phyloP scores from a whole-genome alignment of 176 grass and related monocot species.

The Chrysopogon serrulatus region DNA sequence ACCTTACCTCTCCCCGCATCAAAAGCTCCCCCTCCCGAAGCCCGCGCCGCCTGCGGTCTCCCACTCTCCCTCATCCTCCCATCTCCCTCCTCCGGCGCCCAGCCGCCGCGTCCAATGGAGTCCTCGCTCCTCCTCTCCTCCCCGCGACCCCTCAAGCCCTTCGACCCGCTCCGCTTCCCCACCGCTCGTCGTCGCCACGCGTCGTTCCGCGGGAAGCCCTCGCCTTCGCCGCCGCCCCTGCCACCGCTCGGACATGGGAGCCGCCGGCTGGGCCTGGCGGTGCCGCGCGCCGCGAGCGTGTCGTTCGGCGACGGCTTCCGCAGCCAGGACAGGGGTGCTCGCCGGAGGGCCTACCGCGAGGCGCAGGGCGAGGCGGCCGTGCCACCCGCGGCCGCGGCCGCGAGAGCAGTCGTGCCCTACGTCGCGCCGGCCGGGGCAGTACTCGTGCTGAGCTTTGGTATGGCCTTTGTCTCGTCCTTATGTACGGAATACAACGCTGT shows the following conservation, averaged over 20 bases:
- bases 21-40: not conserved
- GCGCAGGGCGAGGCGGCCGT: constrained; percentile 42
- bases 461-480: not conserved
- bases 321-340: constrained; percentile 27
- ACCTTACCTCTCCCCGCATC: not conserved
- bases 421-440: constrained; percentile 47
- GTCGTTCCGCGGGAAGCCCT: not conserved
- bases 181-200: constrained; percentile 1
- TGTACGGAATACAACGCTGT: not conserved
- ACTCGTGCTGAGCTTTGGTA: constrained; percentile 73
- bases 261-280: not conserved
- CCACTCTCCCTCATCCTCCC: not conserved
- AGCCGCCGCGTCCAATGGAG: constrained; percentile 55
- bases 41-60: not conserved
- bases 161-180: not conserved
- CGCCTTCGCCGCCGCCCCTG: not conserved
- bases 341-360: constrained; percentile 49
- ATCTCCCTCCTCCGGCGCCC: not conserved
- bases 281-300: constrained; percentile 29
- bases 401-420: constrained; percentile 39
- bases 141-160: constrained; percentile 36
- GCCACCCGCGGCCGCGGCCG: constrained; percentile 14
- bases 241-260: not conserved
- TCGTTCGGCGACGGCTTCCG: constrained; percentile 39
- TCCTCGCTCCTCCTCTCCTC: constrained; percentile 57